Conservation (phyloP, 2,329 filamentous ascomycete genomes). For the Dendryphion nanum region DNA sequence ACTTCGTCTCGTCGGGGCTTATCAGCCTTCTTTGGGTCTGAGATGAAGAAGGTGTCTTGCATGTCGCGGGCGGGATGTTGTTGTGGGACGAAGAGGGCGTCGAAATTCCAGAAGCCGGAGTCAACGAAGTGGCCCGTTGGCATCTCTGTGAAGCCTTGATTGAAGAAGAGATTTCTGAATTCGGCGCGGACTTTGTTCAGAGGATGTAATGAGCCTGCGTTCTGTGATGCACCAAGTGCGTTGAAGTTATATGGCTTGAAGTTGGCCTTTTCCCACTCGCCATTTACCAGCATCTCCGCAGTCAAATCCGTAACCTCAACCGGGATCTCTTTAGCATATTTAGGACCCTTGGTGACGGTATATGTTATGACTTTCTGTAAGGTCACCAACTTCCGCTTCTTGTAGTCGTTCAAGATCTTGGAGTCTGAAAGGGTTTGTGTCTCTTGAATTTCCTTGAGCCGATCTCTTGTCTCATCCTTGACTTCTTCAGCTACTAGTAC, state of each 20-base stretch:
- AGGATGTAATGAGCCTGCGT: slow-evolving; percentile 50
- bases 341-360: slow-evolving; percentile 78
- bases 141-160: slow-evolving; percentile 99
- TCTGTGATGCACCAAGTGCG: slow-evolving; percentile 63
- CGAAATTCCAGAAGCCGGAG: slow-evolving; percentile 99
- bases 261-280: slow-evolving; percentile 86
- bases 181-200: slow-evolving; percentile 94
- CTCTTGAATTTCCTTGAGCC: slow-evolving; percentile 70
- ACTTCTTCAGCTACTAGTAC: slow-evolving; percentile 67
- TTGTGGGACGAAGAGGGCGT: slow-evolving; percentile 92
- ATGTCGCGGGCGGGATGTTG: slow-evolving; percentile 96
- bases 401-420: slow-evolving; percentile 77
- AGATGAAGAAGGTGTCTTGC: slow-evolving; percentile 98
- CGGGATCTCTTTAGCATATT: slow-evolving; percentile 83
- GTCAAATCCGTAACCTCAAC: slow-evolving; percentile 96
- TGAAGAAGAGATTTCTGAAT: slow-evolving; percentile 98
- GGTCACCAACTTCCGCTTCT: slow-evolving; percentile 86
- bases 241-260: slow-evolving; percentile 88
- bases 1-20: slow-evolving; percentile 57
- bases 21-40: slow-evolving; percentile 78
- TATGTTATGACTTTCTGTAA: slow-evolving; percentile 84
- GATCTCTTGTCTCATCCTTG: slow-evolving; percentile 73
- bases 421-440: slow-evolving; percentile 67
- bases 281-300: slow-evolving; percentile 82
- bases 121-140: slow-evolving; percentile 71